A percentile compares a stretch with the other conserved stretches of the same genome.
These are phyloP conservation scores for Copromyces sp. DNA, from an alignment of 495 filamentous ascomycete genomes.

Conservation along the genomic window DNA sequence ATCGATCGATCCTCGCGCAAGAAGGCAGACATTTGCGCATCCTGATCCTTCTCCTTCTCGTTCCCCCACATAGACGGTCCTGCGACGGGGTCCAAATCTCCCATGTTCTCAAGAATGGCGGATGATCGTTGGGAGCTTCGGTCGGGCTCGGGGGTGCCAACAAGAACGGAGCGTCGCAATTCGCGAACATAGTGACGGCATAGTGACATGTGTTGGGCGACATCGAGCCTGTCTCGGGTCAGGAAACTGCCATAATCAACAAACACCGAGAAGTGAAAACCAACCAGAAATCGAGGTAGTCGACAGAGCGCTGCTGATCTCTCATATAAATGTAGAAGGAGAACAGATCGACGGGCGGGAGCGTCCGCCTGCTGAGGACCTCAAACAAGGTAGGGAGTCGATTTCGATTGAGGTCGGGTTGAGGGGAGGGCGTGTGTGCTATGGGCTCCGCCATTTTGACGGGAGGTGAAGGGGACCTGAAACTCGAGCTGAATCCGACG, in stretches of 20 bases:
- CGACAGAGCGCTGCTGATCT: conserved; percentile 93
- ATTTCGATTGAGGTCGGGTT: conserved; percentile 53
- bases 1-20: conserved; percentile 61
- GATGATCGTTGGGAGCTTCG: conserved; percentile 80
- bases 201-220: conserved; percentile 95
- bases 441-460: conserved; percentile 29
- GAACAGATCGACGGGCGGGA: conserved; percentile 90
- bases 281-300: conserved; percentile 98
- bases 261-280: conserved; percentile 8
- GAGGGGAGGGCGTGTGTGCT: conserved; percentile 25
- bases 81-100: conserved; percentile 49
- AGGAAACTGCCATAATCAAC: conserved; percentile 1
- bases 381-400: conserved; percentile 90
- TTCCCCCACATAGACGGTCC: conserved; percentile 37
- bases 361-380: conserved; percentile 80
- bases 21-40: conserved; percentile 82
- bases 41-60: conserved; percentile 55
- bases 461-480: not conserved
- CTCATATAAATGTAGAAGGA: conserved; percentile 99
- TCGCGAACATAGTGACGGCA: conserved; percentile 97
- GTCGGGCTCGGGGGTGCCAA: conserved; percentile 86
- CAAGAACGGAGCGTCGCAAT: conserved; percentile 81
- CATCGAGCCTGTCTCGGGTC: conserved; percentile 73
- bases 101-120: conserved; percentile 59
- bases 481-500: not conserved